phyloP scores from a whole-genome alignment of 1,139 yeast species.

The Diutina mesorugosa region DNA sequence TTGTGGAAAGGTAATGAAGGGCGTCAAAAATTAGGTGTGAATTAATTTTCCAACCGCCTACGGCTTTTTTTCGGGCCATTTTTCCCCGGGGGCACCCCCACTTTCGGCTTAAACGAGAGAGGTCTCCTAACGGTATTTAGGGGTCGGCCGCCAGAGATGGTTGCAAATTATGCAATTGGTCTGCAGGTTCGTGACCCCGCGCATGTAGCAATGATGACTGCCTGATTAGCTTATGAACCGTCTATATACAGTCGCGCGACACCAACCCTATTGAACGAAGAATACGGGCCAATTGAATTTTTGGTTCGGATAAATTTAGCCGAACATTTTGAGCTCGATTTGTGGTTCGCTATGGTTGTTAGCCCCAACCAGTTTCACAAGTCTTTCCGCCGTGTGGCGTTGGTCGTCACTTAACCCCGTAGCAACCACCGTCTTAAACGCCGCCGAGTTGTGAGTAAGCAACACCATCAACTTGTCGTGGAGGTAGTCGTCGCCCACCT shows the following conservation, averaged over 20 bases:
- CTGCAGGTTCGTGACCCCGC: background rate
- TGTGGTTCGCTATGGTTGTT: conserved; percentile 7
- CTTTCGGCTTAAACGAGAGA: background rate
- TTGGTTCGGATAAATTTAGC: background rate
- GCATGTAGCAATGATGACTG: background rate
- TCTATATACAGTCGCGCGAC: no score
- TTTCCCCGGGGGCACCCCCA: background rate
- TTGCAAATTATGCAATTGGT: background rate
- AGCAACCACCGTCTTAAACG: conserved; percentile 42
- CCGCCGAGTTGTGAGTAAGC: conserved; percentile 32
- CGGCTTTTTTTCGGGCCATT: background rate
- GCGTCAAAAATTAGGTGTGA: no score
- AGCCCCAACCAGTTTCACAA: conserved; percentile 5
- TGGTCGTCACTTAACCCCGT: conserved; percentile 23
- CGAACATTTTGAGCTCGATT: conserved; percentile 1
- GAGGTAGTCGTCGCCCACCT: conserved; percentile 23
- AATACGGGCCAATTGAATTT: no score
- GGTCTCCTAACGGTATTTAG: background rate
- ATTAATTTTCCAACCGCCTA: background rate
- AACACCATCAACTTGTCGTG: conserved; percentile 40
- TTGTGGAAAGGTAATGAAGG: no score
- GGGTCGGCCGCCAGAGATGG: background rate
- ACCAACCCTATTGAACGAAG: no score
- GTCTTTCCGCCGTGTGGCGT: conserved; percentile 9
- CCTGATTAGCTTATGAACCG: no score